A percentile compares a stretch with the other conserved stretches of the same genome.
Evolutionary conservation across 2,329 filamentous ascomycete species (phyloP).

Genomic region (Emmonsia crescens): DNA sequence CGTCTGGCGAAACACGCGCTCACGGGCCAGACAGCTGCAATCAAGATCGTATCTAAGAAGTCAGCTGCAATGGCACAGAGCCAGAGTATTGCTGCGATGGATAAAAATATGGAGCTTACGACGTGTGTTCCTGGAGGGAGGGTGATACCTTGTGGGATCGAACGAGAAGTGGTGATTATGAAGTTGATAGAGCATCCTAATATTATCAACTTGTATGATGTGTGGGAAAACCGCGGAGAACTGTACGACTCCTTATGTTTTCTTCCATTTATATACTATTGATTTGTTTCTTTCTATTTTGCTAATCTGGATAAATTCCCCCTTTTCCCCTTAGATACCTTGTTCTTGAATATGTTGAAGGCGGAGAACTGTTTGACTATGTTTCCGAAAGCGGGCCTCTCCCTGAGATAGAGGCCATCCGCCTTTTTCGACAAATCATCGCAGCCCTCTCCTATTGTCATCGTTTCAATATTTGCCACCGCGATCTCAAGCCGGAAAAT

Average conservation of each 20-base stretch:
- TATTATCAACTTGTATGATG: slow-evolving; percentile 87
- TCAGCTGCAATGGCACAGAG: slow-evolving; percentile 72
- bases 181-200: slow-evolving; percentile 92
- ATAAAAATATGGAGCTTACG: slow-evolving; percentile 53
- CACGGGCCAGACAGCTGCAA: slow-evolving; percentile 72
- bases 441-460: slow-evolving; percentile 88
- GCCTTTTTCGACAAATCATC: slow-evolving; percentile 86
- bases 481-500: slow-evolving; percentile 94
- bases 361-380: slow-evolving; percentile 76
- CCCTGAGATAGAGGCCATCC: slow-evolving; percentile 67
- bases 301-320: slow-evolving; percentile 14
- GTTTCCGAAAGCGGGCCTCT: slow-evolving; percentile 66
- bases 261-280: neutral
- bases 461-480: slow-evolving; percentile 87
- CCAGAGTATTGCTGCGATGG: slow-evolving; percentile 73
- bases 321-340: slow-evolving; percentile 58
- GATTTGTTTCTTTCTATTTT: neutral
- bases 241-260: slow-evolving; percentile 51
- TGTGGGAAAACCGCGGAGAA: slow-evolving; percentile 94
- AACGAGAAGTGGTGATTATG: slow-evolving; percentile 92
- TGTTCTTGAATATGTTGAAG: slow-evolving; percentile 83
- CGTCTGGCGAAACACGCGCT: slow-evolving; percentile 69
- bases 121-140: slow-evolving; percentile 50
- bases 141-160: slow-evolving; percentile 75
- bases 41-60: slow-evolving; percentile 88